Percentiles rank a stretch among this genome's conserved stretches.
These are phyloP conservation scores for Fomitiporia mediterranea DNA, from an alignment of 1,284 basidiomycete species.

Conservation along the genomic window DNA sequence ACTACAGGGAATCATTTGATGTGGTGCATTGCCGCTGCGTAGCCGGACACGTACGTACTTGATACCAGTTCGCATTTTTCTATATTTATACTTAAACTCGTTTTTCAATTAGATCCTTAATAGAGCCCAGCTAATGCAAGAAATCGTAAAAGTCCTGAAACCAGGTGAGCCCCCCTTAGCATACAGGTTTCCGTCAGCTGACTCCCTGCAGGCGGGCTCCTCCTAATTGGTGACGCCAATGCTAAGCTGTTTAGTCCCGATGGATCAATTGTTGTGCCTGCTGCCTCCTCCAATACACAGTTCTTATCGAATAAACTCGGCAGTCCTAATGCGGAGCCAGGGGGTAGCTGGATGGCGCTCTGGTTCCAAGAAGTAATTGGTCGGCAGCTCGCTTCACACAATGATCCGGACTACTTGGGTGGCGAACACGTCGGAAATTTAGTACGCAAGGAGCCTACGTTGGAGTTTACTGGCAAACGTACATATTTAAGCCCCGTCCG, in stretches of 20 bases:
- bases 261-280: neutral
- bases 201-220: conserved; percentile 10
- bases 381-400: neutral
- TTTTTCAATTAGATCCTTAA: conserved; percentile 7
- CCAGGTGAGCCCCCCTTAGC: conserved; percentile 5
- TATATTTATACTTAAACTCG: neutral
- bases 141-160: conserved; percentile 14
- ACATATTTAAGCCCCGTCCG: conserved; percentile 14
- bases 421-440: conserved; percentile 1
- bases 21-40: conserved; percentile 19
- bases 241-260: neutral
- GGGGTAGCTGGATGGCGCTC: neutral
- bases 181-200: neutral
- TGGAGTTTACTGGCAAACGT: conserved; percentile 1
- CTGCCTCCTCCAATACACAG: neutral
- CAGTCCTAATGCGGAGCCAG: neutral
- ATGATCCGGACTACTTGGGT: conserved; percentile 6
- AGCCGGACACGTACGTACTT: conserved; percentile 17
- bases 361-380: conserved; percentile 11
- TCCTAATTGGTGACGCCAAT: conserved; percentile 16
- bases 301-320: neutral
- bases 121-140: conserved; percentile 5
- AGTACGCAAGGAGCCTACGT: neutral
- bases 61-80: neutral
- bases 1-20: conserved; percentile 15